Evolutionary conservation across 2,329 filamentous ascomycete genomes (phyloP).

Genomic region (Dactylellina drechsleri): DNA sequence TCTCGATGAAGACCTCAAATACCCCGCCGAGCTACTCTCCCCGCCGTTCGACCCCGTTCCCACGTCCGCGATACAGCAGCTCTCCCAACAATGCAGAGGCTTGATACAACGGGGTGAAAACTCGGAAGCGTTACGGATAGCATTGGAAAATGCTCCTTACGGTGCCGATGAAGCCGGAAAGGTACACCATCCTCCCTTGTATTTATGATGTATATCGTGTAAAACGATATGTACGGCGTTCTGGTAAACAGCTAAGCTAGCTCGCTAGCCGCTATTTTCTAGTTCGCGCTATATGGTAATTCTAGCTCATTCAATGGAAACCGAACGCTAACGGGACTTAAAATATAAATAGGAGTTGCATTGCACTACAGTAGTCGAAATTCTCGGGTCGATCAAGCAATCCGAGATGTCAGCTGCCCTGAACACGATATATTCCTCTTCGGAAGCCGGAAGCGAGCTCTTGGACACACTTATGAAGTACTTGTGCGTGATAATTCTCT

Average conservation of each 20-base stretch:
- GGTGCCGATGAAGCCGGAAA: slow-evolving; percentile 58
- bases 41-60: slow-evolving; percentile 56
- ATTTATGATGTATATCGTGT: not conserved
- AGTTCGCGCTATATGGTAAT: not conserved
- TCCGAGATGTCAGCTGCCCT: slow-evolving; percentile 93
- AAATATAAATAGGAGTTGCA: slow-evolving; percentile 75
- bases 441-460: slow-evolving; percentile 80
- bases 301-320: slow-evolving; percentile 14
- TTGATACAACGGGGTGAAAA: slow-evolving; percentile 58
- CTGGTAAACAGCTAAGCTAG: not conserved
- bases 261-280: too few species aligned
- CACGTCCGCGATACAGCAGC: slow-evolving; percentile 55
- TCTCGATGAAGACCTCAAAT: slow-evolving; percentile 58
- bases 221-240: not conserved
- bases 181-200: slow-evolving; percentile 39
- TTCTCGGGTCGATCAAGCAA: slow-evolving; percentile 94
- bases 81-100: slow-evolving; percentile 56
- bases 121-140: slow-evolving; percentile 56
- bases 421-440: slow-evolving; percentile 77
- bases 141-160: slow-evolving; percentile 57
- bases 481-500: slow-evolving; percentile 70
- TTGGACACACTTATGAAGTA: slow-evolving; percentile 98
- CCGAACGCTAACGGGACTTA: slow-evolving; percentile 53
- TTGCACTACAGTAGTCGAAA: slow-evolving; percentile 86
- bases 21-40: slow-evolving; percentile 57